phyloP scores from a whole-genome alignment of 179 eudicot species.

The Corrigiola litoralis region DNA sequence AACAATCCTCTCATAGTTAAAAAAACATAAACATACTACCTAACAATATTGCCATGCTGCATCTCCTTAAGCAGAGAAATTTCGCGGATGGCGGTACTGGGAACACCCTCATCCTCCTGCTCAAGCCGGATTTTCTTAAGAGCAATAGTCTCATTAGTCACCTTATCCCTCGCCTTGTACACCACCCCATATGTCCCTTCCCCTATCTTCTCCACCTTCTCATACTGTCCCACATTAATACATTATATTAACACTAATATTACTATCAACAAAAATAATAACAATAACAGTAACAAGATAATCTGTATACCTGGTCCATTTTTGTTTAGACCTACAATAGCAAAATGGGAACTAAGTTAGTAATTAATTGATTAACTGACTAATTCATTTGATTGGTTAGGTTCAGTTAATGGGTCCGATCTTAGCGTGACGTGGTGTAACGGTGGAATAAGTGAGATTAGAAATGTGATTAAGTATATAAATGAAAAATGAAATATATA shows the following conservation, averaged over 20 bases:
- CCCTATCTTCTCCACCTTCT: conserved; percentile 96
- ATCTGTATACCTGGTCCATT: conserved; percentile 29
- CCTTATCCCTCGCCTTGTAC: conserved; percentile 78
- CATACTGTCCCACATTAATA: conserved; percentile 49
- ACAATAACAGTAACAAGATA: neutral
- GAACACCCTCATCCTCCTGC: conserved; percentile 99
- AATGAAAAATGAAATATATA: too few species aligned
- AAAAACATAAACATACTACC: conserved; percentile 27
- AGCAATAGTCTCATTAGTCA: conserved; percentile 86
- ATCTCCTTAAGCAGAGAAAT: conserved; percentile 95
- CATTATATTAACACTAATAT: neutral
- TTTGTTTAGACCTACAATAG: neutral
- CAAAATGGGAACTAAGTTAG: too few species aligned
- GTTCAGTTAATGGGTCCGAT: too few species aligned
- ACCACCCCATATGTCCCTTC: conserved; percentile 98
- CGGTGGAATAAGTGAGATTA: too few species aligned
- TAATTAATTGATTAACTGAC: too few species aligned
- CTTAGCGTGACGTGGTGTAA: too few species aligned
- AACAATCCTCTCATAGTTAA: too few species aligned
- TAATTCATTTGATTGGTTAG: too few species aligned
- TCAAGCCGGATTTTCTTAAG: conserved; percentile 89
- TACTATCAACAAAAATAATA: neutral
- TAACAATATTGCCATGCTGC: conserved; percentile 91
- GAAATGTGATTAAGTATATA: too few species aligned
- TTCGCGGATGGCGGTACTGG: conserved; percentile 95